Evolutionary conservation across 176 grass and related monocot species (phyloP).

Genomic region (Canna indica): DNA sequence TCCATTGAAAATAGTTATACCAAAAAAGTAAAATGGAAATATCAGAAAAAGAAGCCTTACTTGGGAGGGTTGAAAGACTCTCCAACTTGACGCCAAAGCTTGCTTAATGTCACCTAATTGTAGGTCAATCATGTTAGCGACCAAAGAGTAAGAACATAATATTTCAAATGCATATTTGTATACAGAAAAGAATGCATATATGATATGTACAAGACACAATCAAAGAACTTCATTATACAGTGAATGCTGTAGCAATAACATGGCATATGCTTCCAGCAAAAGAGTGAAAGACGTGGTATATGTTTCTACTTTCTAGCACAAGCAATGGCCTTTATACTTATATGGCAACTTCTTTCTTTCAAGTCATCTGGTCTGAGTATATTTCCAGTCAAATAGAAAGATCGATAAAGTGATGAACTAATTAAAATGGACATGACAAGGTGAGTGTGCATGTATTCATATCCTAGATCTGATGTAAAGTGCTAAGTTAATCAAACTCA

Average conservation of each 20-base stretch:
- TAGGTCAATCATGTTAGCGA: conserved; percentile 7
- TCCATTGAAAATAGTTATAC: neutral
- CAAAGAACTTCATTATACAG: neutral
- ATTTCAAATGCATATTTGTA: neutral
- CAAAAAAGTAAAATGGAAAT: neutral
- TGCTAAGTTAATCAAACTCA: too few species aligned
- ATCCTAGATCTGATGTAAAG: neutral
- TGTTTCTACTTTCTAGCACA: too few species aligned
- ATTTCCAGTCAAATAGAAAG: neutral
- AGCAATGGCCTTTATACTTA: too few species aligned
- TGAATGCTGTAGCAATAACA: neutral
- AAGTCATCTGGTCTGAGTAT: too few species aligned
- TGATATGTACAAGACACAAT: neutral
- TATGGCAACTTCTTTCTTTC: too few species aligned
- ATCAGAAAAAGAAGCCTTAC: conserved; percentile 32
- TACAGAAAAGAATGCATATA: neutral
- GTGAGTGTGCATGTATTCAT: too few species aligned
- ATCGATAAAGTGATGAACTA: neutral
- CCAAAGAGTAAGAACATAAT: conserved; percentile 10
- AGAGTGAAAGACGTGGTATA: too few species aligned
- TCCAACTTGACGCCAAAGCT: conserved; percentile 96
- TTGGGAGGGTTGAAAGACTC: conserved; percentile 98
- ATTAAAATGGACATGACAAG: neutral
- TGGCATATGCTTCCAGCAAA: neutral
- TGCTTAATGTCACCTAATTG: conserved; percentile 82